Evolutionary conservation across 306 rosid species (phyloP).

Genomic region (Trifolium pratense): DNA sequence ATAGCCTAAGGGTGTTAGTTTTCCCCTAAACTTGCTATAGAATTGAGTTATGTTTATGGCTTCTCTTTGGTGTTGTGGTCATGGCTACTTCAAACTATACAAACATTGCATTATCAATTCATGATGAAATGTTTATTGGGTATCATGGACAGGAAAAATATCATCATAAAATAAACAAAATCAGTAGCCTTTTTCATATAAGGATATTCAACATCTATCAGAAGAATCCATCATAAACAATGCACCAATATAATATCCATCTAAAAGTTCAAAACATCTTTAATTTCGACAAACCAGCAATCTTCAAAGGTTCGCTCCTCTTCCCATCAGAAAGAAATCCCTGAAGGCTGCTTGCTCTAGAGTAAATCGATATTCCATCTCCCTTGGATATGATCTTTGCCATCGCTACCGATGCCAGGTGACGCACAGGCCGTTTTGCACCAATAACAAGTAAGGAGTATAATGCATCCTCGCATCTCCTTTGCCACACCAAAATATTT

Average conservation of each 20-base stretch:
- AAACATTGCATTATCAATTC: slow-evolving; percentile 8
- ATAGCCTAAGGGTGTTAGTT: background rate
- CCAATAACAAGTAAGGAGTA: slow-evolving; percentile 84
- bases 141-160: slow-evolving; percentile 26
- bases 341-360: slow-evolving; percentile 94
- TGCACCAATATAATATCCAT: slow-evolving; percentile 34
- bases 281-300: slow-evolving; percentile 72
- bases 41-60: background rate
- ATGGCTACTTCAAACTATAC: slow-evolving; percentile 30
- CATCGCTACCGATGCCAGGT: slow-evolving; percentile 93
- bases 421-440: slow-evolving; percentile 95
- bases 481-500: slow-evolving; percentile 86
- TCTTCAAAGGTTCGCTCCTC: slow-evolving; percentile 79
- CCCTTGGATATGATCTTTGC: slow-evolving; percentile 85
- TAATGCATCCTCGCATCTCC: slow-evolving; percentile 94
- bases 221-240: slow-evolving; percentile 32
- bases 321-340: slow-evolving; percentile 95
- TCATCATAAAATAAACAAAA: background rate
- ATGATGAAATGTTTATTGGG: slow-evolving; percentile 14
- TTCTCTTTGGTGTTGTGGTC: slow-evolving; percentile 15
- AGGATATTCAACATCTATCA: slow-evolving; percentile 28
- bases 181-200: slow-evolving; percentile 23
- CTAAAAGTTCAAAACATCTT: slow-evolving; percentile 34
- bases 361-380: slow-evolving; percentile 86
- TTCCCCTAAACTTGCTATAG: slow-evolving; percentile 12